phyloP scores from a whole-genome alignment of 345 rosid species.

The Salix suchowensis region DNA sequence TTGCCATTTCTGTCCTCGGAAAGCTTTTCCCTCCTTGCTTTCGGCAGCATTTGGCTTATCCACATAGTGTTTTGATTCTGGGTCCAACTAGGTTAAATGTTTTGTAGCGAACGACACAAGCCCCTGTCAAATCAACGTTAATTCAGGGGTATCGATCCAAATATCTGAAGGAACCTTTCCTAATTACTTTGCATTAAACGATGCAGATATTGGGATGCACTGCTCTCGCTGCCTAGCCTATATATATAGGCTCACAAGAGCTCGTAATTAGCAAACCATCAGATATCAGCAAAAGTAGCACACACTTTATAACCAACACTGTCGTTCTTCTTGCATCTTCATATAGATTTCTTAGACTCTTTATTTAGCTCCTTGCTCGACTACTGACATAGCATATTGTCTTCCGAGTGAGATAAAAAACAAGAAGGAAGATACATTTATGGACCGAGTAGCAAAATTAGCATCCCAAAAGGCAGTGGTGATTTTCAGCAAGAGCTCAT shows the following conservation, averaged over 20 bases:
- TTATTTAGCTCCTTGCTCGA: too few relatives aligned
- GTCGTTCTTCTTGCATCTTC: too few relatives aligned
- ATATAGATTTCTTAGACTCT: too few relatives aligned
- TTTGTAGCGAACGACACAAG: constrained; percentile 19
- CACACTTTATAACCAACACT: too few relatives aligned
- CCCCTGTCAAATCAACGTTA: constrained; percentile 28
- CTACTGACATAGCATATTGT: too few relatives aligned
- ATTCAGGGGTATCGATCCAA: constrained; percentile 28
- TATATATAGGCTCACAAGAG: not conserved
- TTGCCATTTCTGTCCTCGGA: constrained; percentile 3
- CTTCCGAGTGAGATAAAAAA: too few relatives aligned
- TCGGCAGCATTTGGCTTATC: constrained; percentile 33
- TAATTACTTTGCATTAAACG: constrained; percentile 2
- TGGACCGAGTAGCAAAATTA: constrained; percentile 72
- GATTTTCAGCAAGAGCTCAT: constrained; percentile 90
- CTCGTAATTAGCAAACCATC: too few relatives aligned
- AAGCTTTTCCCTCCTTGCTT: constrained; percentile 12
- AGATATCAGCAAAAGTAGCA: too few relatives aligned
- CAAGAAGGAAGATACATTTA: constrained; percentile 4
- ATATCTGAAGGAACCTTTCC: constrained; percentile 34
- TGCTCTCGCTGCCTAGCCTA: not conserved
- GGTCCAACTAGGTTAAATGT: constrained; percentile 14
- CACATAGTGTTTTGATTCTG: constrained; percentile 24
- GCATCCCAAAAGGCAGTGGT: constrained; percentile 93
- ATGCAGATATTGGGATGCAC: not conserved